Percentiles rank a stretch among this genome's conserved stretches.
Evolutionary conservation across 139 green algal species (phyloP).

Genomic region (Micromonas commoda): DNA sequence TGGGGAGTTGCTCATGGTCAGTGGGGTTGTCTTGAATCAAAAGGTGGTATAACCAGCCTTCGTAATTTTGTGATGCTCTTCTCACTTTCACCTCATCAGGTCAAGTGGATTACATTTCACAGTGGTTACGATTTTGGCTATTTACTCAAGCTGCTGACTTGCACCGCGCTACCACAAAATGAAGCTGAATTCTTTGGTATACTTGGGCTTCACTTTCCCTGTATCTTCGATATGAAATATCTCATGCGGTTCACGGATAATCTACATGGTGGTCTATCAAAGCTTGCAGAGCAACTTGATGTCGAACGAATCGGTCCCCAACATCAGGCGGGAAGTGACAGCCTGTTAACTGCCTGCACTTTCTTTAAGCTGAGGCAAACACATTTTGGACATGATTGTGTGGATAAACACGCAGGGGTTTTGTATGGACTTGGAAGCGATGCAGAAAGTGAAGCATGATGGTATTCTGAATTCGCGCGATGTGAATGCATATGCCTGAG

Average conservation of each 20-base stretch:
- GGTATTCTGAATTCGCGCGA: no score
- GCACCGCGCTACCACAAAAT: constrained; percentile 64
- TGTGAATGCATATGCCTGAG: no score
- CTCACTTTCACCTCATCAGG: no score
- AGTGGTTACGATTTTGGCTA: constrained; percentile 98
- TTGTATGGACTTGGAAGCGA: constrained; percentile 89
- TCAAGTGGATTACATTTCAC: constrained; percentile 85
- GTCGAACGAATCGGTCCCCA: constrained; percentile 82
- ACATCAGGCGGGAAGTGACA: constrained; percentile 81
- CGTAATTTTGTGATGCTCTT: not conserved
- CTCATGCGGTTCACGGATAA: constrained; percentile 92
- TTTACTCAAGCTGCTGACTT: constrained; percentile 93
- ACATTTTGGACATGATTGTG: constrained; percentile 67
- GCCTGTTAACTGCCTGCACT: constrained; percentile 76
- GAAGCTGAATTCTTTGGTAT: constrained; percentile 91
- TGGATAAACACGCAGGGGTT: constrained; percentile 67
- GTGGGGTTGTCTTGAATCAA: constrained; percentile 92
- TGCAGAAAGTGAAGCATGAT: not conserved
- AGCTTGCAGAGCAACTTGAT: constrained; percentile 88
- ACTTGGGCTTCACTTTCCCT: constrained; percentile 82
- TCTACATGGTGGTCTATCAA: constrained; percentile 94
- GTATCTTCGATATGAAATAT: constrained; percentile 98
- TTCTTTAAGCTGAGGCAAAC: constrained; percentile 87
- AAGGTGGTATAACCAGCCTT: constrained; percentile 58
- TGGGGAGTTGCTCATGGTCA: constrained; percentile 92